These are phyloP conservation scores for Sanghuangporus sanghuang DNA, from an alignment of 1,284 basidiomycete genomes.

Conservation along the genomic window DNA sequence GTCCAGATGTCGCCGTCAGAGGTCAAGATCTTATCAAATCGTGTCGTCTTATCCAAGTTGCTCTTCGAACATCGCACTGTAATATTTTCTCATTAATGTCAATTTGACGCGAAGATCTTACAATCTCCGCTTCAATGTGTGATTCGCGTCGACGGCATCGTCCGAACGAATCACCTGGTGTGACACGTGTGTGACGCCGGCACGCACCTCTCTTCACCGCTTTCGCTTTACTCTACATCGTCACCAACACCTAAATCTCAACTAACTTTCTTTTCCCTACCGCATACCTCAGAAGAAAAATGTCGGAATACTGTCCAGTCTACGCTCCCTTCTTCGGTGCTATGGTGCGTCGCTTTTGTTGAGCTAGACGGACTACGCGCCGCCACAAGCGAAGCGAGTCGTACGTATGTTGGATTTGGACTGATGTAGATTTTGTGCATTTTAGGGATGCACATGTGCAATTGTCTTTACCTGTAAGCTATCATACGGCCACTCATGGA, in stretches of 20 bases:
- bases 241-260: neutral
- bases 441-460: constrained; percentile 89
- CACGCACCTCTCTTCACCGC: neutral
- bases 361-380: neutral
- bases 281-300: constrained; percentile 31
- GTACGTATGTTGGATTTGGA: neutral
- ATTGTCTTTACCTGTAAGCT: constrained; percentile 95
- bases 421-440: constrained; percentile 1
- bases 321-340: constrained; percentile 98
- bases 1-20: too few species aligned
- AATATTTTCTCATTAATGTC: too few species aligned
- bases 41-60: neutral
- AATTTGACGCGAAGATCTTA: neutral
- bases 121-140: neutral
- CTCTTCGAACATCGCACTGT: too few species aligned
- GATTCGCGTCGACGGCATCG: neutral
- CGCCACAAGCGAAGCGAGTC: constrained; percentile 11
- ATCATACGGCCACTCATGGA: neutral
- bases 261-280: neutral
- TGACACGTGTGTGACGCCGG: neutral
- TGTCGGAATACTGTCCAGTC: constrained; percentile 89
- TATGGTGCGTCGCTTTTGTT: constrained; percentile 58
- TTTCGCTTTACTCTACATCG: neutral
- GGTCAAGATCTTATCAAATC: neutral
- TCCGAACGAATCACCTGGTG: neutral